These are phyloP conservation scores for Scheffersomyces ergatensis DNA, from an alignment of 805 yeast species.

Conservation along the genomic window DNA sequence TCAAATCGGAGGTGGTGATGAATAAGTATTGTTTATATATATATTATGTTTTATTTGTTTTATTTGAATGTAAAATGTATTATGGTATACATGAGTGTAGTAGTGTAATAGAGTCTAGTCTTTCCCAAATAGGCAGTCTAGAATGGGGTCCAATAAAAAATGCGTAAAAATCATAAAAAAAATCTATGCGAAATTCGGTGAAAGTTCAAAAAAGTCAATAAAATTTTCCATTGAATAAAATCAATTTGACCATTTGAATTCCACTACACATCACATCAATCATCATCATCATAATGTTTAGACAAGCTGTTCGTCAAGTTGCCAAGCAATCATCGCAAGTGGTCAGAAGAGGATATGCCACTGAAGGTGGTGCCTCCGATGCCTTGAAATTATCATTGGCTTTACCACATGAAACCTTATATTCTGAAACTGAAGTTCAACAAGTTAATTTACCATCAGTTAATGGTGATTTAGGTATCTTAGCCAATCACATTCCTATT, in stretches of 20 bases:
- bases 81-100: no score
- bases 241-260: neutral
- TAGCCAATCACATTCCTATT: constrained; percentile 96
- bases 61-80: no score
- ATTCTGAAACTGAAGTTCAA: constrained; percentile 52
- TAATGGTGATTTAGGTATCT: constrained; percentile 94
- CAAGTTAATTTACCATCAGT: constrained; percentile 94
- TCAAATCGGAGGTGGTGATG: constrained; percentile 39
- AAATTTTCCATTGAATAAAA: neutral
- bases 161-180: constrained; percentile 7
- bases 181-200: neutral
- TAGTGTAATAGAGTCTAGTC: no score
- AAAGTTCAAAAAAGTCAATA: neutral
- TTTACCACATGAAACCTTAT: constrained; percentile 79
- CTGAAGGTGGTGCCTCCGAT: constrained; percentile 61
- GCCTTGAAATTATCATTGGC: constrained; percentile 85
- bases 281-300: constrained; percentile 50
- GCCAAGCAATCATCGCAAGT: constrained; percentile 55
- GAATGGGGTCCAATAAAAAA: constrained; percentile 32
- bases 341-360: constrained; percentile 86
- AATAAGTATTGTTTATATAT: neutral
- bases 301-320: constrained; percentile 61
- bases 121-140: constrained; percentile 28
- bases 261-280: neutral
- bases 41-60: no score